Evolutionary conservation across 2,329 filamentous ascomycete genomes (phyloP).

Genomic region (Fusarium sp.): DNA sequence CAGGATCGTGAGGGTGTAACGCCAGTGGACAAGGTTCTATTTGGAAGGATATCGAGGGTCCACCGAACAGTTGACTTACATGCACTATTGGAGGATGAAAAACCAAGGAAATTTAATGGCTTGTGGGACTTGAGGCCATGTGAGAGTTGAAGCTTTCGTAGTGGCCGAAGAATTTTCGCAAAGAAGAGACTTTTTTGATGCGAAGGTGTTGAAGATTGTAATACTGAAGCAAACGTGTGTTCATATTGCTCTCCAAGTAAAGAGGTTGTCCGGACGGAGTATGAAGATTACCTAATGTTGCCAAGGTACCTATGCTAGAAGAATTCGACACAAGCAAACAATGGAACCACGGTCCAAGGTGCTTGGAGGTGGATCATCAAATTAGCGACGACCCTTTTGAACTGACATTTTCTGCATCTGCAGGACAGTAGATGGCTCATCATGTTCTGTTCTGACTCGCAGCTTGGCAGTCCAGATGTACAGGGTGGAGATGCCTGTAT

Average conservation of each 20-base stretch:
- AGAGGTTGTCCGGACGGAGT: neutral
- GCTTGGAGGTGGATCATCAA: constrained; percentile 38
- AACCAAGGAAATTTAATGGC: constrained; percentile 43
- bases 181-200: neutral
- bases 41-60: constrained; percentile 32
- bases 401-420: constrained; percentile 25
- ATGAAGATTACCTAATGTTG: neutral
- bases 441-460: constrained; percentile 35
- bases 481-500: constrained; percentile 4
- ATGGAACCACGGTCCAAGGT: constrained; percentile 2
- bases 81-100: constrained; percentile 31
- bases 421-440: constrained; percentile 15
- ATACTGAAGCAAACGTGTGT: neutral
- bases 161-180: constrained; percentile 3
- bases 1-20: constrained; percentile 45
- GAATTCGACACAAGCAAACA: neutral
- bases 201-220: neutral
- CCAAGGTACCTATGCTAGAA: neutral
- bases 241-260: neutral
- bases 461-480: constrained; percentile 14
- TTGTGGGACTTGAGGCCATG: constrained; percentile 31
- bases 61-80: constrained; percentile 39
- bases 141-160: constrained; percentile 25
- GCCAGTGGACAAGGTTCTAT: constrained; percentile 45
- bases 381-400: constrained; percentile 37